These are phyloP conservation scores for Cytidiella melzeri DNA, from an alignment of 768 basidiomycete species.

Conservation along the genomic window DNA sequence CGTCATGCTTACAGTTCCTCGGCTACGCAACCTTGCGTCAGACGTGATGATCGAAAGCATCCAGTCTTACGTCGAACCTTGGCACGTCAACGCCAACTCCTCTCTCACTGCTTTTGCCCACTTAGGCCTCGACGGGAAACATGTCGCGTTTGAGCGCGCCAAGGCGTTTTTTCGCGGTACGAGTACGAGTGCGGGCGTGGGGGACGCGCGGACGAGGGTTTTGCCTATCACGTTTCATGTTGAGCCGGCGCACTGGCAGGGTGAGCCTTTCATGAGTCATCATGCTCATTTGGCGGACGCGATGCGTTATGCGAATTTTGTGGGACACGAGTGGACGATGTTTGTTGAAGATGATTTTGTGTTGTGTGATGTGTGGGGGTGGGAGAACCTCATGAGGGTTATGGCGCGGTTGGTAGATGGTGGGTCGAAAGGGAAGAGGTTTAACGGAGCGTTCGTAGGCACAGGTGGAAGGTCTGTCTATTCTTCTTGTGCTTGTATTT, in stretches of 20 bases:
- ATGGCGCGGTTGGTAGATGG: neutral
- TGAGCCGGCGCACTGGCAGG: neutral
- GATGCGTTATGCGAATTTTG: neutral
- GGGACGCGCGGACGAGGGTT: neutral
- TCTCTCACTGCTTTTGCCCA: conserved; percentile 6
- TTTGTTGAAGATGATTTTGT: conserved; percentile 11
- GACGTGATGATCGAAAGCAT: conserved; percentile 11
- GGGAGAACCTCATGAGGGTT: conserved; percentile 2
- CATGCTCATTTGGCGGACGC: conserved; percentile 7
- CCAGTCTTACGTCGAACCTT: conserved; percentile 7
- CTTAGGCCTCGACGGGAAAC: neutral
- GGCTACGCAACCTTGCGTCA: neutral
- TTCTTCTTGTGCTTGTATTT: too few species aligned
- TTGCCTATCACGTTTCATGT: conserved; percentile 2
- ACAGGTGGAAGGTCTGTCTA: conserved; percentile 9
- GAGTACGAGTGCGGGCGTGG: neutral
- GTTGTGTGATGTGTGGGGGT: conserved; percentile 8
- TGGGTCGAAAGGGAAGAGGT: neutral
- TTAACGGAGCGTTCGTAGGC: conserved; percentile 7
- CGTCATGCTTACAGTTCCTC: conserved; percentile 9
- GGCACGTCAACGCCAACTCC: neutral
- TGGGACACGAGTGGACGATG: conserved; percentile 8
- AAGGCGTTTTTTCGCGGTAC: neutral
- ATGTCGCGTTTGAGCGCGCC: conserved; percentile 8
- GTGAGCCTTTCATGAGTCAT: neutral